Base-by-base conservation (phyloP, 495 filamentous ascomycete species). In the Pseudotulostoma volvatum region DNA sequence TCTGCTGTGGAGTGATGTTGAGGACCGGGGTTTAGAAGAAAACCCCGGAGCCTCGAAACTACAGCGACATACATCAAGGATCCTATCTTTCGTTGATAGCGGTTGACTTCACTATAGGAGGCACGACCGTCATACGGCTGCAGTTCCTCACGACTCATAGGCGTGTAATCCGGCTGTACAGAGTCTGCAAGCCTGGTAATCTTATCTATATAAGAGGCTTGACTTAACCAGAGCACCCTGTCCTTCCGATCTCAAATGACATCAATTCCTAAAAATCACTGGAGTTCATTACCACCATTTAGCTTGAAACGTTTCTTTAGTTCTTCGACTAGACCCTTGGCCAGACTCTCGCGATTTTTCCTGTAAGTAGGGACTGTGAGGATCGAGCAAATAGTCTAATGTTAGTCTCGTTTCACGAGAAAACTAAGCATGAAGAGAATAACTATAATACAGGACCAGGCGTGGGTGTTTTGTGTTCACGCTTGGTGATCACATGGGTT, bases 1-100 rank as follows among this genome's bases (percentile, higher is more conserved):
- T 50, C 38, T 15, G 39, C 38, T 5, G 43, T 40, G 1, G 39
- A 15, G 13, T 31, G 33, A 23, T 56, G 49, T 9, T 42, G 7
- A 3, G 37, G 43, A 16, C 25, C 20, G 2, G 45, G 52, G 40
- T 57, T 57, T 3, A 31, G 36, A 0, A 53, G 34, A 35, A 44
- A 51, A 33, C 46, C 11, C 18, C 49, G 33, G 8, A 57, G 19
- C 8, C 40, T 36, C 1, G 34, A 25, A 17, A 36, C 46, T 0
- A 42, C 44, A 4, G 51, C 40, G 9, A 45, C 36, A 43, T 53
- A 59, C 16, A 40, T 34, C 7, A 40, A 9, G 2, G 46, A 59
- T 23, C 53, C 47, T 7, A 59, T 40, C 21, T 48, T 47, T 18
- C 48, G 36, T 31, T 52, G 44, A 34, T 55, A 28, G 11, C 23